phyloP scores from a whole-genome alignment of 441 rosid species.

The Geranium incanum region DNA sequence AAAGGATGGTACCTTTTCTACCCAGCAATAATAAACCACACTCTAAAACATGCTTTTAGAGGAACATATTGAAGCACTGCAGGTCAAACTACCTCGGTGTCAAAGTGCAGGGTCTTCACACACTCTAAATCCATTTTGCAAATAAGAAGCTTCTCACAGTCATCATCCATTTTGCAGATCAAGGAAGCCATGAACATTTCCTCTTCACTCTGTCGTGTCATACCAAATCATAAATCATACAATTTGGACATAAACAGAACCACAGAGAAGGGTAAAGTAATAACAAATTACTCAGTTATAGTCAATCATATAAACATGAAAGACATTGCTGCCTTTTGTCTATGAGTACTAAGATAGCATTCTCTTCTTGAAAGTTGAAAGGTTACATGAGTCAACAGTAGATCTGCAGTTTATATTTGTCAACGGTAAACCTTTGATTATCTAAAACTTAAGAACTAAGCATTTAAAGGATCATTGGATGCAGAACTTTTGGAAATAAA shows the following conservation, averaged over 20 bases:
- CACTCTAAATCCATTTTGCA: constrained; percentile 90
- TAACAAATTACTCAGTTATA: not conserved
- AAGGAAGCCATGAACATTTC: constrained; percentile 80
- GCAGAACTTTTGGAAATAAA: too few species aligned
- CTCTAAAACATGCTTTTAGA: not conserved
- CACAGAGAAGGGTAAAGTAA: not conserved
- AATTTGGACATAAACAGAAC: not conserved
- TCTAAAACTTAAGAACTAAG: too few species aligned
- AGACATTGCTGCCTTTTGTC: not conserved
- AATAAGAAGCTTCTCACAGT: constrained; percentile 73
- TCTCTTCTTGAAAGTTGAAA: too few species aligned
- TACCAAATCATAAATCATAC: not conserved
- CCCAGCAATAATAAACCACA: not conserved
- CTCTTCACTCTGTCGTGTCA: constrained; percentile 56
- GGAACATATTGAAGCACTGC: constrained; percentile 14
- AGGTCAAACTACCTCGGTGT: constrained; percentile 60
- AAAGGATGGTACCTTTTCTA: not conserved
- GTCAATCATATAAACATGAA: not conserved
- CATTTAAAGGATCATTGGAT: too few species aligned
- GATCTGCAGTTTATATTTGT: too few species aligned
- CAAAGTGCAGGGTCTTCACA: constrained; percentile 74
- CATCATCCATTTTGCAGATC: constrained; percentile 74
- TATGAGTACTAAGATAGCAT: not conserved
- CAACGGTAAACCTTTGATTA: too few species aligned
- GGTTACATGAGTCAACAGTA: too few species aligned